phyloP scores from a whole-genome alignment of 1,284 basidiomycete species.

The Ganoderma sinense region DNA sequence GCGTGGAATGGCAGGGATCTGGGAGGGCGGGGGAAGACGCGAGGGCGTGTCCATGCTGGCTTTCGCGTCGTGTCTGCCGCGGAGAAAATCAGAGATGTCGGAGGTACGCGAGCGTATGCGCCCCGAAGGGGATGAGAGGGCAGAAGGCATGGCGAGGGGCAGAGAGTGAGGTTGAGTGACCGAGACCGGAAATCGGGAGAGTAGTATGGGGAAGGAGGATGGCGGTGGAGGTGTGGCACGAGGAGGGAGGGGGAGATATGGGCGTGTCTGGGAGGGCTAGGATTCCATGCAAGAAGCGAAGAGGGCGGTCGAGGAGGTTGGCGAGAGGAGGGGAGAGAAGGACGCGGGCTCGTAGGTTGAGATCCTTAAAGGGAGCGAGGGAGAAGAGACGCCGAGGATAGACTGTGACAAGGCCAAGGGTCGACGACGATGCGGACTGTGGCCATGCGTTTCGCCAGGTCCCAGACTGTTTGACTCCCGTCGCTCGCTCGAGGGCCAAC shows the following conservation, averaged over 20 bases:
- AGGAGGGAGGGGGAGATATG: background rate
- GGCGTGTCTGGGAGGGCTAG: background rate
- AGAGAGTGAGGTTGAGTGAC: background rate
- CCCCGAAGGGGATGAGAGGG: slow-evolving; percentile 28
- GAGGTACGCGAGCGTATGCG: slow-evolving; percentile 43
- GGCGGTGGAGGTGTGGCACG: background rate
- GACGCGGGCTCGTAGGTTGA: background rate
- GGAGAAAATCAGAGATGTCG: slow-evolving; percentile 44
- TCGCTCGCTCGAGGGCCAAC: background rate
- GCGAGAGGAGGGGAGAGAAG: background rate
- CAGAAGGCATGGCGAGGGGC: slow-evolving; percentile 30
- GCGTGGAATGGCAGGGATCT: slow-evolving; percentile 28
- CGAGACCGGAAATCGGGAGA: background rate
- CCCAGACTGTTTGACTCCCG: slow-evolving; percentile 4
- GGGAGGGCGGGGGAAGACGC: slow-evolving; percentile 8
- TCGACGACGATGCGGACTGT: background rate
- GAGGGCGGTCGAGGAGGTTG: background rate
- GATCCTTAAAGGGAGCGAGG: background rate
- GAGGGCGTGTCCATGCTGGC: slow-evolving; percentile 22
- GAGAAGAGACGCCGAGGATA: background rate
- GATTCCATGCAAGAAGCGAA: slow-evolving; percentile 16
- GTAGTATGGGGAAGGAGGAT: background rate
- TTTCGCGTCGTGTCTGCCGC: slow-evolving; percentile 33
- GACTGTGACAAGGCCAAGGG: background rate
- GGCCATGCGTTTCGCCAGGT: slow-evolving; percentile 8